Conservation (phyloP, 2,329 filamentous ascomycete genomes). For the Rhynchosporium agropyri region DNA sequence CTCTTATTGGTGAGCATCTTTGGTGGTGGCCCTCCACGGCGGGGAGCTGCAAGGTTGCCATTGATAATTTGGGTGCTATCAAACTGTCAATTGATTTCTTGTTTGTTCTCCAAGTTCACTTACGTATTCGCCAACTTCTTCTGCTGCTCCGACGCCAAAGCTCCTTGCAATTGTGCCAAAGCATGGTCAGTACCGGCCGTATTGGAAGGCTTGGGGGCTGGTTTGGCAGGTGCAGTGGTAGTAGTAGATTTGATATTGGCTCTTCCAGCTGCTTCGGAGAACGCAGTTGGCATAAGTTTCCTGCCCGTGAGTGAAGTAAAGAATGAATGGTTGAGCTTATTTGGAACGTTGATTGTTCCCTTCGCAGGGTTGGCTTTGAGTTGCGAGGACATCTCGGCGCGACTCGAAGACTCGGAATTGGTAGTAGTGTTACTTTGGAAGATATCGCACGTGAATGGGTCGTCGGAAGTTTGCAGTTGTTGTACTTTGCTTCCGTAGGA, state of each 20-base stretch:
- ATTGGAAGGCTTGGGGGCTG: constrained; percentile 35
- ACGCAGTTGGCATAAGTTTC: constrained; percentile 14
- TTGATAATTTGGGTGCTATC: constrained; percentile 47
- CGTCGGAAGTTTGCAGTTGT: constrained; percentile 49
- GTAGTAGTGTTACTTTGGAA: constrained; percentile 56
- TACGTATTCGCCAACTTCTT: constrained; percentile 53
- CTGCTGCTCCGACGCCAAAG: constrained; percentile 48
- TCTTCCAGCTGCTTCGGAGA: constrained; percentile 14
- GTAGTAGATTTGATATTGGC: constrained; percentile 24
- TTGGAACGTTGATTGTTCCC: not conserved
- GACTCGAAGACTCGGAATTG: constrained; percentile 54
- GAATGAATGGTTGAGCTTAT: constrained; percentile 14
- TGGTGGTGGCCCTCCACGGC: constrained; percentile 28
- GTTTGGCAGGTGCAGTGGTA: constrained; percentile 38
- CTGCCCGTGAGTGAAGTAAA: not conserved
- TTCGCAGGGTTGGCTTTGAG: constrained; percentile 13
- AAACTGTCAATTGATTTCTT: constrained; percentile 40
- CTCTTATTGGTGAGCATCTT: constrained; percentile 34
- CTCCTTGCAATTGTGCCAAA: constrained; percentile 53
- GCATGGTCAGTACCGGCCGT: constrained; percentile 52
- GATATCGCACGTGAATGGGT: constrained; percentile 57
- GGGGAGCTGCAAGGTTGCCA: constrained; percentile 35
- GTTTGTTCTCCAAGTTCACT: constrained; percentile 30
- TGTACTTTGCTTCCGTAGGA: constrained; percentile 56
- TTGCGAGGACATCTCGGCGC: constrained; percentile 35